Evolutionary conservation across 2,329 filamentous ascomycete species (phyloP).

Genomic region (Clarireedia monteithiana): DNA sequence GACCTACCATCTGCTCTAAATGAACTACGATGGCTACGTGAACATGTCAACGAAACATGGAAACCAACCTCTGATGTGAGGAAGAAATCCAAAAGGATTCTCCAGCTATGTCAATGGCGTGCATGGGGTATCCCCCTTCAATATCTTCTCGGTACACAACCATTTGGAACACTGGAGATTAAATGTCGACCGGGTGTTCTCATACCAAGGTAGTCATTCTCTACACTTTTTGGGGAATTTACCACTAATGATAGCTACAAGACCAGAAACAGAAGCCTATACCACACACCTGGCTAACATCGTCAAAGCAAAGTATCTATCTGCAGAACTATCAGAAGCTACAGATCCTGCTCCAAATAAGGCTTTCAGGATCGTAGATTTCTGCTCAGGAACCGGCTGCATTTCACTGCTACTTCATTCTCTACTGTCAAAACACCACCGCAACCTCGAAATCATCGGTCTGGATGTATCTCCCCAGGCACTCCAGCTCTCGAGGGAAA

Average conservation of each 20-base stretch:
- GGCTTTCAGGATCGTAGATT: conserved; percentile 61
- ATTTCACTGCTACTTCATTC: conserved; percentile 71
- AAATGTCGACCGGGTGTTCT: conserved; percentile 69
- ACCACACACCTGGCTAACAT: conserved; percentile 43
- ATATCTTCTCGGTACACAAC: conserved; percentile 82
- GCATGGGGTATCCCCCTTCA: conserved; percentile 69
- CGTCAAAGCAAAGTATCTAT: background rate
- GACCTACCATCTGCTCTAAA: conserved; percentile 54
- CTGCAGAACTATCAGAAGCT: background rate
- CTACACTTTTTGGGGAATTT: background rate
- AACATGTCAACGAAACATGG: conserved; percentile 40
- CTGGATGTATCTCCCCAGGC: conserved; percentile 66
- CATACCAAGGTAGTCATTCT: conserved; percentile 59
- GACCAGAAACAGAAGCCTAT: conserved; percentile 65
- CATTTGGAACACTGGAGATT: conserved; percentile 78
- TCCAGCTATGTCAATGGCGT: conserved; percentile 40
- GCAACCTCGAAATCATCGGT: conserved; percentile 52
- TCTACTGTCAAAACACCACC: conserved; percentile 39
- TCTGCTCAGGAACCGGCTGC: conserved; percentile 88
- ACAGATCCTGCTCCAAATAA: background rate
- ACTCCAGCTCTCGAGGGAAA: conserved; percentile 55
- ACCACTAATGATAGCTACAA: conserved; percentile 19
- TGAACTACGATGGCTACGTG: conserved; percentile 66
- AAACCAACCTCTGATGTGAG: background rate
- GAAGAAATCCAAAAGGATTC: conserved; percentile 23